A percentile compares a stretch with the other conserved stretches of the same genome.
Conservation (phyloP, 768 basidiomycete species). For the Lactarius hengduanensis region DNA sequence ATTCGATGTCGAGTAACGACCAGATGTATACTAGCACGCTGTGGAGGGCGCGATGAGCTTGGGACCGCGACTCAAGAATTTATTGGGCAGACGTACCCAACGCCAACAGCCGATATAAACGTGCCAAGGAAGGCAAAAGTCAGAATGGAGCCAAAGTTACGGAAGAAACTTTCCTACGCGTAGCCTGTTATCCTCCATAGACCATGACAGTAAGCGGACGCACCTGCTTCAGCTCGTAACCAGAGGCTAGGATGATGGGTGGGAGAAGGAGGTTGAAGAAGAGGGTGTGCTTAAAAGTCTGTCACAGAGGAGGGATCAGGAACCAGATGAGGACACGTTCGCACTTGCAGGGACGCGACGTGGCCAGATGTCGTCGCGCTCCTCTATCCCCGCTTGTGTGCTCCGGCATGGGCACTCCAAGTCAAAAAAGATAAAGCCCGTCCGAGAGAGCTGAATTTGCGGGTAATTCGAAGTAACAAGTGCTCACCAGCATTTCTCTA, state of each 20-base stretch:
- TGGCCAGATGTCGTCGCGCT: background rate
- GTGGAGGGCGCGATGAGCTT: slow-evolving; percentile 49
- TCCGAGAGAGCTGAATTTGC: background rate
- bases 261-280: slow-evolving; percentile 99
- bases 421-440: background rate
- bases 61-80: slow-evolving; percentile 2
- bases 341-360: background rate
- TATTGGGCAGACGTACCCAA: slow-evolving; percentile 66
- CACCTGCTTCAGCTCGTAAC: slow-evolving; percentile 96
- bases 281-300: slow-evolving; percentile 96
- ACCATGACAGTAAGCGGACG: slow-evolving; percentile 29
- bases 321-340: background rate
- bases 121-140: slow-evolving; percentile 94
- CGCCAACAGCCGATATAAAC: slow-evolving; percentile 92
- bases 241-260: slow-evolving; percentile 97
- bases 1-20: slow-evolving; percentile 90
- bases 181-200: background rate
- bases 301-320: slow-evolving; percentile 15
- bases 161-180: slow-evolving; percentile 92
- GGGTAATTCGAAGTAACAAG: background rate
- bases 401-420: background rate
- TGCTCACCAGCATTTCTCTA: slow-evolving; percentile 92
- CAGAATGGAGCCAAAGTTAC: slow-evolving; percentile 95
- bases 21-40: slow-evolving; percentile 95
- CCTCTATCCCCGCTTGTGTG: too few relatives aligned